Evolutionary conservation across 441 rosid genomes (phyloP).

Genomic region (Kokia cookei): DNA sequence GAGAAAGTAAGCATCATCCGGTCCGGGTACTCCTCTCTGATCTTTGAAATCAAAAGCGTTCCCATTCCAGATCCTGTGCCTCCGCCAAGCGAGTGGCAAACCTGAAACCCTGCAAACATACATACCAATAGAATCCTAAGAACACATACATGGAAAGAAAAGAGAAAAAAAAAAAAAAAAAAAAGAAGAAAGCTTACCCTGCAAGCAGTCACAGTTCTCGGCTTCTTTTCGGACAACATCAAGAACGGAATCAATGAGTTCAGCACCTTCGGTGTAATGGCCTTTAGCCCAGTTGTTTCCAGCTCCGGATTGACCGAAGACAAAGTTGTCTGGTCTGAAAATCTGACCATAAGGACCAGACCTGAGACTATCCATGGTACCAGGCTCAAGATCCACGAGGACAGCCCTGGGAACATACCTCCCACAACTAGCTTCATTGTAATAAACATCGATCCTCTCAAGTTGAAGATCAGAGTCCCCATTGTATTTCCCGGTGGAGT

Average conservation of each 20-base stretch:
- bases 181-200: conserved; percentile 22
- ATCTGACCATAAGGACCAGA: conserved; percentile 56
- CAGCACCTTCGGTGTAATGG: conserved; percentile 66
- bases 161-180: no score
- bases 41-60: conserved; percentile 52
- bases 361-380: conserved; percentile 62
- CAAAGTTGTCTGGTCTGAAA: conserved; percentile 64
- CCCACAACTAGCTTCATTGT: conserved; percentile 62
- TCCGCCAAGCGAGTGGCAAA: conserved; percentile 59
- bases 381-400: conserved; percentile 71
- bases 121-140: background rate
- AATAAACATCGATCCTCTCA: conserved; percentile 57
- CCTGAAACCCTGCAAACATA: conserved; percentile 39
- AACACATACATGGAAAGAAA: background rate
- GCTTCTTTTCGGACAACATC: conserved; percentile 51
- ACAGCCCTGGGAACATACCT: conserved; percentile 63
- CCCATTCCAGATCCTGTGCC: conserved; percentile 69
- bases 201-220: conserved; percentile 51
- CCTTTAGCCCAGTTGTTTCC: conserved; percentile 78
- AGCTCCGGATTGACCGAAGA: conserved; percentile 66
- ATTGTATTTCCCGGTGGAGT: conserved; percentile 36
- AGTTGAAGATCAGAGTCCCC: conserved; percentile 52
- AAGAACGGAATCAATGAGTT: conserved; percentile 36
- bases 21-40: conserved; percentile 61
- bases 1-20: conserved; percentile 69